Base-by-base conservation (phyloP, 2,329 filamentous ascomycete genomes). In the Talaromyces amestolkiae region DNA sequence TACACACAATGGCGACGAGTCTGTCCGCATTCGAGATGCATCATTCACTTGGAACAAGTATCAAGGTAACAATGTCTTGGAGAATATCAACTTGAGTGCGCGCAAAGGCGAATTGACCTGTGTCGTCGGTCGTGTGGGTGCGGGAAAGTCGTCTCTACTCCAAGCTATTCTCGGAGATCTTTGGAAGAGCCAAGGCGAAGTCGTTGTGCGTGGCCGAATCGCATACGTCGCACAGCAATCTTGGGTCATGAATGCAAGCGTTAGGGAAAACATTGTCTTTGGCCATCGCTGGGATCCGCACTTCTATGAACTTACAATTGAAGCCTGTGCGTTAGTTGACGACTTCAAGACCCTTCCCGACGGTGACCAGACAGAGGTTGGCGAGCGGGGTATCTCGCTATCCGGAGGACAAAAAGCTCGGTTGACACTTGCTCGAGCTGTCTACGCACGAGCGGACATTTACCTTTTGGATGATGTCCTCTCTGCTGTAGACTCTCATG, bases 181-280 rank as follows among this genome's bases (percentile, higher is more conserved):
- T 3, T 97, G 90, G 89, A 98, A 97, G 77, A 84, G 90, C 59
- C 88, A 91, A 67, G 95, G 95, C 58, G 85, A 91, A 68, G 94
- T 97, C 3, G 84, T 91, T 64, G 84, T 99, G 10, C 89, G 91
- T 70, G 96, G 95, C 56, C 87, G 85, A 33, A 86, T 92, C 47
- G 95, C 95, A 1, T 99, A 98, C 76, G 95, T 96, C 66, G 91
- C 93, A 17, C 96, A 99, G 77, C 89, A 91, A 72, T 84, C 93
- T 22, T 99, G 96, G 95, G 91, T 99, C 61, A 94, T 98, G 89
- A 99, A 99, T 75, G 95, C 95, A 9, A 96, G 91, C 35, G 93
- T 99, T 65, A 92, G 93, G 72, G 95, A 99, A 75, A 99, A 99
- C 75, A 97, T 99, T 71, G 84, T 97, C 4, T 99, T 99, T 74